Conservation (phyloP, 2,329 filamentous ascomycete genomes). For the Venturia effusa region DNA sequence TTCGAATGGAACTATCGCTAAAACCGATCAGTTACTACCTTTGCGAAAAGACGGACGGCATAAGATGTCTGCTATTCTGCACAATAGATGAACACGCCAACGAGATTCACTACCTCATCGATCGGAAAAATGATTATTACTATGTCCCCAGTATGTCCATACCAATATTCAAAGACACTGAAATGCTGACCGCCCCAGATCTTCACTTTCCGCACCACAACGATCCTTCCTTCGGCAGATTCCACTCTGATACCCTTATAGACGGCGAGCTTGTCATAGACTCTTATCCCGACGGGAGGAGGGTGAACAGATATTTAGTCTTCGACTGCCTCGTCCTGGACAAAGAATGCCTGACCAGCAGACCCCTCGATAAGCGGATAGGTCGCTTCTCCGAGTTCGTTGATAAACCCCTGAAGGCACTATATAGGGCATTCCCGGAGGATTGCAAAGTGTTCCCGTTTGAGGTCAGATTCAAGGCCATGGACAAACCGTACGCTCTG, state of each 20-base stretch:
- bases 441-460: constrained; percentile 66
- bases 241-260: constrained; percentile 71
- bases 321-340: constrained; percentile 89
- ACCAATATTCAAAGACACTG: background rate
- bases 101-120: constrained; percentile 84
- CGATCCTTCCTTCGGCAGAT: constrained; percentile 47
- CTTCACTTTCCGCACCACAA: constrained; percentile 72
- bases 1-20: background rate
- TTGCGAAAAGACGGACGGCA: constrained; percentile 96
- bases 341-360: constrained; percentile 61
- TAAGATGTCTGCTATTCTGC: constrained; percentile 89
- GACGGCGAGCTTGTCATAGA: constrained; percentile 93
- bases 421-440: constrained; percentile 55
- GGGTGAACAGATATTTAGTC: constrained; percentile 72
- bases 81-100: constrained; percentile 49
- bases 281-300: constrained; percentile 52
- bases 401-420: constrained; percentile 56
- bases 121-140: constrained; percentile 97
- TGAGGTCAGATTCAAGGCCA: constrained; percentile 74
- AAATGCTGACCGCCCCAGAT: constrained; percentile 32
- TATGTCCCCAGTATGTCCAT: constrained; percentile 27
- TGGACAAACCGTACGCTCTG: constrained; percentile 80
- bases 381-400: constrained; percentile 75
- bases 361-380: constrained; percentile 77
- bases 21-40: constrained; percentile 63